These are phyloP conservation scores for Prosopis cineraria DNA, from an alignment of 306 rosid species.

Conservation along the genomic window DNA sequence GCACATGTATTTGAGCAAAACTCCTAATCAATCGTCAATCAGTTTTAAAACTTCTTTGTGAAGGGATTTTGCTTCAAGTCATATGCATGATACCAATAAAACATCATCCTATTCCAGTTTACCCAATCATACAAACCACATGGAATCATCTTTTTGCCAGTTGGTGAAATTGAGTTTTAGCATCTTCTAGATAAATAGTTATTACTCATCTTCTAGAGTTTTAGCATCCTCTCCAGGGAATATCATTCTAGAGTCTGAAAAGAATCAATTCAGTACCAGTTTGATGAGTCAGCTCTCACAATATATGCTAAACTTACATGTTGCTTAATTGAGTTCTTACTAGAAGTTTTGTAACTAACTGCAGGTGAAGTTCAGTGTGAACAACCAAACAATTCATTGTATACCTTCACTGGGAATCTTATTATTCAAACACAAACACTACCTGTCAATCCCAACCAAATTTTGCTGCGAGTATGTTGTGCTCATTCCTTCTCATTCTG, in stretches of 20 bases:
- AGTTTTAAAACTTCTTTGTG: constrained; percentile 10
- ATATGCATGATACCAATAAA: constrained; percentile 1
- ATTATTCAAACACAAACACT: constrained; percentile 77
- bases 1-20: background rate
- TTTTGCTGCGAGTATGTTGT: constrained; percentile 74
- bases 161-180: constrained; percentile 1
- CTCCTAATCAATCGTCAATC: constrained; percentile 24
- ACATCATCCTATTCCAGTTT: background rate
- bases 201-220: too few relatives aligned
- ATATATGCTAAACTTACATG: constrained; percentile 1
- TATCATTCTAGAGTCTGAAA: constrained; percentile 11
- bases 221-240: too few relatives aligned
- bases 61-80: constrained; percentile 31
- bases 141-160: background rate
- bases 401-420: constrained; percentile 93
- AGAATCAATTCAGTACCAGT: background rate
- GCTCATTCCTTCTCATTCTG: constrained; percentile 17
- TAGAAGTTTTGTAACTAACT: constrained; percentile 25
- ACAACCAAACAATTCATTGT: constrained; percentile 93
- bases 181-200: constrained; percentile 6
- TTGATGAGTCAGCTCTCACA: background rate
- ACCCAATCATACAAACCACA: background rate
- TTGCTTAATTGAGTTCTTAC: constrained; percentile 26
- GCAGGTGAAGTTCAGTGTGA: constrained; percentile 96
- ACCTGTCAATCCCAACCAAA: constrained; percentile 83